Evolutionary conservation across 176 grass and related monocot species (phyloP).

Genomic region (Saccharum officinarum): DNA sequence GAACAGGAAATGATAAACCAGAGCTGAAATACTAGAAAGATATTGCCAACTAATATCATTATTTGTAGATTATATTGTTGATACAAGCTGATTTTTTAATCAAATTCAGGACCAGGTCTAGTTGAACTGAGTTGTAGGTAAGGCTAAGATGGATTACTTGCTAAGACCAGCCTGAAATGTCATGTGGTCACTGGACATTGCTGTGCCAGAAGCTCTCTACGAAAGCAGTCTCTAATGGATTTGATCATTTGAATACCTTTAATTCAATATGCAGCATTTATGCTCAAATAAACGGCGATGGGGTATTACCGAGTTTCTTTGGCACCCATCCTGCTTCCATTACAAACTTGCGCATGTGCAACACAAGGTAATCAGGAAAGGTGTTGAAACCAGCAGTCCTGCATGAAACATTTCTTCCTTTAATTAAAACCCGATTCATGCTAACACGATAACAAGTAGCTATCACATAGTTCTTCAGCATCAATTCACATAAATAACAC

Average conservation of each 20-base stretch:
- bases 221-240: neutral
- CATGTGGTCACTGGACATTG: neutral
- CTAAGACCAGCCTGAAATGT: neutral
- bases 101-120: neutral
- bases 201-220: neutral
- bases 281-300: neutral
- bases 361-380: constrained; percentile 92
- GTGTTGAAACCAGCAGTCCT: constrained; percentile 84
- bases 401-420: constrained; percentile 3
- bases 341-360: constrained; percentile 99
- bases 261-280: neutral
- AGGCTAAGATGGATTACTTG: neutral
- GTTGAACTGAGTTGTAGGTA: neutral
- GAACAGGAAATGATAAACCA: neutral
- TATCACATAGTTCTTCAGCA: neutral
- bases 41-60: neutral
- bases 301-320: constrained; percentile 84
- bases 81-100: neutral
- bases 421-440: neutral
- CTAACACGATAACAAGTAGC: neutral
- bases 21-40: neutral
- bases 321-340: constrained; percentile 98
- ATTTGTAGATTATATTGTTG: neutral
- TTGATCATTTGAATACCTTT: neutral
- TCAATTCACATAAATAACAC: neutral